These are phyloP conservation scores for Barbarea vulgaris DNA, from an alignment of 345 rosid species.

Conservation along the genomic window DNA sequence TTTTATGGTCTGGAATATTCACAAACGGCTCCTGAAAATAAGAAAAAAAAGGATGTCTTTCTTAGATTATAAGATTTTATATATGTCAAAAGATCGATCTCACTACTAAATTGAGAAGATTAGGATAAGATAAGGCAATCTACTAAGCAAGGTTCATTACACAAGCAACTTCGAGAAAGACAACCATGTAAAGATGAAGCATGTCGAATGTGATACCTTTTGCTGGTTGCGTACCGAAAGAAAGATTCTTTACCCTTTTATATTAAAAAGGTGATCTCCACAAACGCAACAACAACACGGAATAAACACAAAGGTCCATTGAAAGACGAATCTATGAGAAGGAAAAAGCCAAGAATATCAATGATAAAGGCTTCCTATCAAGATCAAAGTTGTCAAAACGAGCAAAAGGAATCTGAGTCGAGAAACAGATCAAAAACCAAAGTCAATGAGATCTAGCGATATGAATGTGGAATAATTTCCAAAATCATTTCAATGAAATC, in stretches of 20 bases:
- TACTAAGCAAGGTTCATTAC: constrained; percentile 10
- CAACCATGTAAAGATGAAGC: constrained; percentile 17
- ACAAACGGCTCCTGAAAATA: constrained; percentile 86
- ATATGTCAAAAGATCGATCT: not conserved
- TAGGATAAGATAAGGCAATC: constrained; percentile 16
- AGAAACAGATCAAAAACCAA: constrained; percentile 12
- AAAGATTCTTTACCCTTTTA: constrained; percentile 21
- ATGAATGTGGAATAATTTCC: constrained; percentile 21
- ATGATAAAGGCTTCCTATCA: constrained; percentile 24
- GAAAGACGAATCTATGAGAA: constrained; percentile 18
- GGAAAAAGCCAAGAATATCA: constrained; percentile 35
- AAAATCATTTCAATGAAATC: constrained; percentile 4
- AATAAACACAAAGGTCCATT: constrained; percentile 29
- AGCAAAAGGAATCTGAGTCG: constrained; percentile 19
- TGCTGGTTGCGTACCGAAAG: constrained; percentile 36
- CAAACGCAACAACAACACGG: constrained; percentile 23
- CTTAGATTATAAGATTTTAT: not conserved
- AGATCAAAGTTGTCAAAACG: constrained; percentile 5
- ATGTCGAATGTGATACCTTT: constrained; percentile 39
- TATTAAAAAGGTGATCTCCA: constrained; percentile 16
- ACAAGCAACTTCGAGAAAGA: constrained; percentile 26
- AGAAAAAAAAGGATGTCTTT: not conserved
- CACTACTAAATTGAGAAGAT: constrained; percentile 16
- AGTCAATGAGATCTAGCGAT: constrained; percentile 31
- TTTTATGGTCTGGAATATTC: constrained; percentile 79